Conservation (phyloP, 805 yeast species). For the Cyberlindnera euphorbiae region DNA sequence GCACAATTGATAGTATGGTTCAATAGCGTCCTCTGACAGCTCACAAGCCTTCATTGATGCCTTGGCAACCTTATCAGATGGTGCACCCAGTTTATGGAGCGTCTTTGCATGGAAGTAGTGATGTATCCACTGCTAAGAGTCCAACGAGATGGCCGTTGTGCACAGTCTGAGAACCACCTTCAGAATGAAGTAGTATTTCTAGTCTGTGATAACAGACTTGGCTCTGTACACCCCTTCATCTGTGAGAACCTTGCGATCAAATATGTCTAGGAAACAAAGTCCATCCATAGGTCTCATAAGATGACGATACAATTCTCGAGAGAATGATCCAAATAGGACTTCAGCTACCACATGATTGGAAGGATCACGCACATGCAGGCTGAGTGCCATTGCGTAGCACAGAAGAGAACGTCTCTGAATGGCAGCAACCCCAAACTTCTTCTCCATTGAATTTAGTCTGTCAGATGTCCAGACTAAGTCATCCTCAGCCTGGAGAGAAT, state of each 20-base stretch:
- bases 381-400: constrained; percentile 72
- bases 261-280: constrained; percentile 40
- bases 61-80: constrained; percentile 33
- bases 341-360: constrained; percentile 30
- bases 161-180: constrained; percentile 40
- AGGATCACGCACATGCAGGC: constrained; percentile 28
- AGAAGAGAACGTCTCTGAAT: constrained; percentile 66
- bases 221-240: constrained; percentile 4
- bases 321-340: constrained; percentile 48
- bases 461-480: constrained; percentile 92
- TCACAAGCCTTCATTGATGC: constrained; percentile 41
- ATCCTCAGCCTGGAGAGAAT: constrained; percentile 75
- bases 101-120: constrained; percentile 56
- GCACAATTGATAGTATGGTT: constrained; percentile 70
- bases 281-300: constrained; percentile 56
- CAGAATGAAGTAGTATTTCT: constrained; percentile 15
- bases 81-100: constrained; percentile 42
- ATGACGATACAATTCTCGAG: constrained; percentile 46
- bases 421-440: constrained; percentile 54
- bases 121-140: constrained; percentile 54
- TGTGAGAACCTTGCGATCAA: constrained; percentile 23
- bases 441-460: constrained; percentile 58
- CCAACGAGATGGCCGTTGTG: constrained; percentile 40
- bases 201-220: constrained; percentile 1
- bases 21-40: constrained; percentile 43